Conservation (phyloP, 345 rosid species). For the Populus euphratica region DNA sequence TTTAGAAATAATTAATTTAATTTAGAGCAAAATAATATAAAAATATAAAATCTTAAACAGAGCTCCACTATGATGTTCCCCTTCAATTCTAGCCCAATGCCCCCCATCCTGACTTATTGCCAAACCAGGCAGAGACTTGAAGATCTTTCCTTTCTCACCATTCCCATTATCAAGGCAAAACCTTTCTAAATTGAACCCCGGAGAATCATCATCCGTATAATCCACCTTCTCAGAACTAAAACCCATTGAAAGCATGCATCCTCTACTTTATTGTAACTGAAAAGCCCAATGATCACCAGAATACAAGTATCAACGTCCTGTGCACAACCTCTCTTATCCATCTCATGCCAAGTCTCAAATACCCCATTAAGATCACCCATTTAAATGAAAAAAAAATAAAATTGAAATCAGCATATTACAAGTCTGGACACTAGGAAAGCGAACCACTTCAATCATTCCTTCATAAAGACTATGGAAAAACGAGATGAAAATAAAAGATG, state of each 20-base stretch:
- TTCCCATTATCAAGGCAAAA: constrained; percentile 24
- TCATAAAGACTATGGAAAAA: constrained; percentile 42
- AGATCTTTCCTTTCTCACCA: constrained; percentile 16
- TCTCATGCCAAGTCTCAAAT: constrained; percentile 73
- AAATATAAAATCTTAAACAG: constrained; percentile 27
- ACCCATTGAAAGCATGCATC: constrained; percentile 62
- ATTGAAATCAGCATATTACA: constrained; percentile 76
- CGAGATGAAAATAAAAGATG: not conserved
- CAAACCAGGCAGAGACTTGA: constrained; percentile 62
- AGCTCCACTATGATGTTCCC: constrained; percentile 80
- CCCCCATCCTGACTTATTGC: constrained; percentile 86
- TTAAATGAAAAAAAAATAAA: constrained; percentile 43
- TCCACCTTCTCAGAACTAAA: constrained; percentile 45
- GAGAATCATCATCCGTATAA: constrained; percentile 8
- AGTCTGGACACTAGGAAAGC: constrained; percentile 80
- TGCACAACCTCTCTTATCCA: constrained; percentile 57
- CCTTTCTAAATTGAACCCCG: constrained; percentile 45
- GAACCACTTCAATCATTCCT: constrained; percentile 57
- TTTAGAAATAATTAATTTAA: not conserved
- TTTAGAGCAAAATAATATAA: not conserved
- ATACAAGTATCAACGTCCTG: constrained; percentile 68
- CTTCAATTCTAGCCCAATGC: constrained; percentile 91
- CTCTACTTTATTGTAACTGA: constrained; percentile 50
- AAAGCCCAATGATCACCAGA: constrained; percentile 83
- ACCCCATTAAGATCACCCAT: constrained; percentile 72